Percentiles rank a stretch among this genome's conserved stretches.
phyloP scores from a whole-genome alignment of 1,139 yeast genomes.

The Blastobotrys persicus region DNA sequence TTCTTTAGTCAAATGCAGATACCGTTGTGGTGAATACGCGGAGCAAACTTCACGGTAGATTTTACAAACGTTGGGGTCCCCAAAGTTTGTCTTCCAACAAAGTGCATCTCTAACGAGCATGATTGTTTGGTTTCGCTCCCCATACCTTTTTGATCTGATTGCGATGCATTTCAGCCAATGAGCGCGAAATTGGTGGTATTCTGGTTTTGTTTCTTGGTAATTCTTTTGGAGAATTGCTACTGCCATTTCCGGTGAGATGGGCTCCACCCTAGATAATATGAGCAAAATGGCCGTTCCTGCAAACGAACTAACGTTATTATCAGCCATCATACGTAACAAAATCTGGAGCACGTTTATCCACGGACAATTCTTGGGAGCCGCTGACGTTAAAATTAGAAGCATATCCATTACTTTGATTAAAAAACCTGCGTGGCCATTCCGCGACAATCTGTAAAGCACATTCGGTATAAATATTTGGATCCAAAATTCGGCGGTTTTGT shows the following conservation, averaged over 20 bases:
- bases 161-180: slow-evolving; percentile 2
- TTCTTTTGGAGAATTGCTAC: background rate
- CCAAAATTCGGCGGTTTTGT: background rate
- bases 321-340: background rate
- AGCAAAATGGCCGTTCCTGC: background rate
- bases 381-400: background rate
- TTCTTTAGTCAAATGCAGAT: slow-evolving; percentile 3
- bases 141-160: background rate
- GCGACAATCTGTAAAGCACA: background rate
- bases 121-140: background rate
- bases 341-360: background rate
- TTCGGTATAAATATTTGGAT: background rate
- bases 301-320: background rate
- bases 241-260: background rate
- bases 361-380: background rate
- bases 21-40: slow-evolving; percentile 1
- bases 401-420: background rate
- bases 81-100: slow-evolving; percentile 2
- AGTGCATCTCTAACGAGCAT: slow-evolving; percentile 1
- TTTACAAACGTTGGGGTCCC: background rate
- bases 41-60: slow-evolving; percentile 1
- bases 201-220: background rate
- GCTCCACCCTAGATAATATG: background rate
- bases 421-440: background rate
- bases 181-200: background rate